A percentile compares a stretch with the other conserved stretches of the same genome.
These are phyloP conservation scores for Gossypium aridum DNA, from an alignment of 441 rosid species.

Conservation along the genomic window DNA sequence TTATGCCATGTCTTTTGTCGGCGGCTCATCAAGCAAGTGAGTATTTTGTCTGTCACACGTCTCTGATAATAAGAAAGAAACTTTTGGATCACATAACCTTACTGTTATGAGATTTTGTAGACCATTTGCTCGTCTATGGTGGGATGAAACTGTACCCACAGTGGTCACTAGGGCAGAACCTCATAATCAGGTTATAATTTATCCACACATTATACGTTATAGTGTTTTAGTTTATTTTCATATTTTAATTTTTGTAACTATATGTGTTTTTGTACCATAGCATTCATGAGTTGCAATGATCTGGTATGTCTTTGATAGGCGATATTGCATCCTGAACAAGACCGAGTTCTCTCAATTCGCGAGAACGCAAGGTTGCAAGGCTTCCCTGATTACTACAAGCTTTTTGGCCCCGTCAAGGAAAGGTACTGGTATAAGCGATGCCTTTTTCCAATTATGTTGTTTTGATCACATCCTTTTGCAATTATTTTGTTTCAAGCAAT, in stretches of 20 bases:
- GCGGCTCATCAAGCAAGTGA: slow-evolving; percentile 53
- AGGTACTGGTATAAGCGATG: slow-evolving; percentile 29
- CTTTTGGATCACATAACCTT: not conserved
- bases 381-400: slow-evolving; percentile 57
- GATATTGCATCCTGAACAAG: slow-evolving; percentile 60
- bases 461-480: no score
- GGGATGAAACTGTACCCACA: slow-evolving; percentile 81
- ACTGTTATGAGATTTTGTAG: slow-evolving; percentile 19
- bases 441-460: not conserved
- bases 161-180: slow-evolving; percentile 79
- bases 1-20: slow-evolving; percentile 46
- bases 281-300: no score
- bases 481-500: no score
- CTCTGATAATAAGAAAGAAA: not conserved
- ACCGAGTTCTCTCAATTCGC: slow-evolving; percentile 54
- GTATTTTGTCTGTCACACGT: slow-evolving; percentile 6
- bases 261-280: no score
- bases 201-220: not conserved
- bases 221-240: not conserved
- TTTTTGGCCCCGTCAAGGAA: slow-evolving; percentile 56
- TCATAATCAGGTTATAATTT: slow-evolving; percentile 56
- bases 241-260: no score
- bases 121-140: slow-evolving; percentile 77
- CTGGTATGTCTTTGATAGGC: slow-evolving; percentile 23
- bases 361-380: slow-evolving; percentile 73